Percentiles rank a stretch among this genome's conserved stretches.
phyloP scores from a whole-genome alignment of 805 yeast species.

The Spathaspora arborariae region DNA sequence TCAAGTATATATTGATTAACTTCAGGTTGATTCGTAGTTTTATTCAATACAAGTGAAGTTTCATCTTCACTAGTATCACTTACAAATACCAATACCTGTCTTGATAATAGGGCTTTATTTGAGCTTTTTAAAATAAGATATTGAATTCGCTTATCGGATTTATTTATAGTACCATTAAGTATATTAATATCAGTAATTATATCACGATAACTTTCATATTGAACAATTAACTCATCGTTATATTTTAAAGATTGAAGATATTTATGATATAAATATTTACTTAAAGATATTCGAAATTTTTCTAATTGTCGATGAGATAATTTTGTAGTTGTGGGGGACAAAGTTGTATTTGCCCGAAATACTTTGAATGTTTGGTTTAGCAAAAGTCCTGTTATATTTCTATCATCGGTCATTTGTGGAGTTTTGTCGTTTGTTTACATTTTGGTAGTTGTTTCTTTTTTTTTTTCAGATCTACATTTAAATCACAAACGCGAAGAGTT shows the following conservation, averaged over 20 bases:
- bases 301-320: conserved; percentile 9
- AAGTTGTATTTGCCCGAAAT: conserved; percentile 13
- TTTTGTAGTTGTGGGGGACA: conserved; percentile 1
- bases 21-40: conserved; percentile 1
- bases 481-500: background rate
- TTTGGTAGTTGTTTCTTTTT: background rate
- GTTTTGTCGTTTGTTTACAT: background rate
- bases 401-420: conserved; percentile 5
- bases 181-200: conserved; percentile 6
- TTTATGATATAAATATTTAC: conserved; percentile 11
- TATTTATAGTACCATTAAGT: conserved; percentile 2
- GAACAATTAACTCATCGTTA: conserved; percentile 6
- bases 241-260: conserved; percentile 3
- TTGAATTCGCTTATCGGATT: conserved; percentile 4
- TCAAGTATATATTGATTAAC: conserved; percentile 6
- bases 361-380: conserved; percentile 16
- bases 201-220: conserved; percentile 10
- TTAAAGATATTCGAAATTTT: conserved; percentile 6
- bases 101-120: conserved; percentile 5
- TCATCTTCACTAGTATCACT: background rate
- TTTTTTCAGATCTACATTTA: background rate
- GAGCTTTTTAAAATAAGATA: conserved; percentile 7
- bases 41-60: conserved; percentile 4
- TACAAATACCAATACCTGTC: conserved; percentile 5
- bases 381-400: conserved; percentile 8